These are phyloP conservation scores for Carallia brachiata DNA, from an alignment of 345 rosid species.

Conservation along the genomic window DNA sequence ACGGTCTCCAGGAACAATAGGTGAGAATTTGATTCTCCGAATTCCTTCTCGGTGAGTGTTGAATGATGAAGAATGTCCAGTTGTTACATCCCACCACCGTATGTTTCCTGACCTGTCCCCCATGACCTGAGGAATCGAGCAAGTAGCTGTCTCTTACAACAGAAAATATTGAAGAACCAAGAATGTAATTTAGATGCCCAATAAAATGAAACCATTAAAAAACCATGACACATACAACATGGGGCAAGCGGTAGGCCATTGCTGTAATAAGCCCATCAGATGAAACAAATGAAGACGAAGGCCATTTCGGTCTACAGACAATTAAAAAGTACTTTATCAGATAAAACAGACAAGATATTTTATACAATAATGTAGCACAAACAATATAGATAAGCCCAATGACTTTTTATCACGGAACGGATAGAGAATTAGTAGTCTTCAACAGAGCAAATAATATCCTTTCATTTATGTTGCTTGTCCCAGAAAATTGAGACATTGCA, in stretches of 20 bases:
- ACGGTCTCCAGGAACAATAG: conserved; percentile 87
- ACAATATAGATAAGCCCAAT: background rate
- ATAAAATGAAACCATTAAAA: conserved; percentile 4
- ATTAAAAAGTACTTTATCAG: conserved; percentile 20
- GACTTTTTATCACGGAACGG: no score
- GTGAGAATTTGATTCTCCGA: conserved; percentile 91
- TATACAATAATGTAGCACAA: background rate
- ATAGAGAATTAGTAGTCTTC: no score
- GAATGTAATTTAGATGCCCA: conserved; percentile 6
- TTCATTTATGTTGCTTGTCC: background rate
- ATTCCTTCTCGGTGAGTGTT: conserved; percentile 90
- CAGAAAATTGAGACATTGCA: background rate
- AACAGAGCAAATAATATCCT: background rate
- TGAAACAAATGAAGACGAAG: conserved; percentile 89
- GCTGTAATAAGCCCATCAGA: conserved; percentile 94
- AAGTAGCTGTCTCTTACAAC: conserved; percentile 19
- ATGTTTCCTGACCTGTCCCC: conserved; percentile 86
- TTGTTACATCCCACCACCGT: conserved; percentile 99
- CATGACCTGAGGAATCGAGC: conserved; percentile 51
- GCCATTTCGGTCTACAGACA: conserved; percentile 93
- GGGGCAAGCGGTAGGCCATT: conserved; percentile 96
- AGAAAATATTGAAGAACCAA: conserved; percentile 20
- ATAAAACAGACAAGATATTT: background rate
- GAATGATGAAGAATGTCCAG: conserved; percentile 94
- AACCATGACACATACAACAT: conserved; percentile 65